Evolutionary conservation across 2,329 filamentous ascomycete genomes (phyloP).

Genomic region (Pestalotiopsis sp.): DNA sequence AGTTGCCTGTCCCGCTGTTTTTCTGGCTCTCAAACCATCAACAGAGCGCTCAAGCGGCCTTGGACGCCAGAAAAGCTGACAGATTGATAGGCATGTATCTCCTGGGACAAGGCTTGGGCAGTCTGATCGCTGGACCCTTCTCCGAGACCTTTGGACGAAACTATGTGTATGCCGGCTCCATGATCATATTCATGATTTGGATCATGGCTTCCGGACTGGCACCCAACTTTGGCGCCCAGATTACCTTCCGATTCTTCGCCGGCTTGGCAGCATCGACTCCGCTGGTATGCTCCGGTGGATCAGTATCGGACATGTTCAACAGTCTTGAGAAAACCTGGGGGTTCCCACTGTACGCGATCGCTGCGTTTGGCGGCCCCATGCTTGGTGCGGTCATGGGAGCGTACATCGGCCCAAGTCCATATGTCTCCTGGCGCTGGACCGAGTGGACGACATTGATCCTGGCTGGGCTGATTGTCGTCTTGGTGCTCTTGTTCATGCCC

Average conservation of each 20-base stretch:
- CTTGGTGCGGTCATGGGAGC: constrained; percentile 50
- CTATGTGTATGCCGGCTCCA: constrained; percentile 35
- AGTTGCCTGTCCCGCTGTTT: constrained; percentile 8
- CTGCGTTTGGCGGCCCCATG: constrained; percentile 41
- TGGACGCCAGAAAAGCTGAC: not conserved
- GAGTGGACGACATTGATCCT: constrained; percentile 68
- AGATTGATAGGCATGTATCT: constrained; percentile 28
- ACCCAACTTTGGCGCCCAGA: constrained; percentile 39
- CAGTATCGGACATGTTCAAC: constrained; percentile 39
- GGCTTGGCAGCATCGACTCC: constrained; percentile 46
- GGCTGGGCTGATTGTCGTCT: constrained; percentile 53
- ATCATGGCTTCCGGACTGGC: constrained; percentile 43
- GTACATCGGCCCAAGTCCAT: constrained; percentile 62
- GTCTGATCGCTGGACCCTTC: constrained; percentile 37
- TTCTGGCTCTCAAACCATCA: not conserved
- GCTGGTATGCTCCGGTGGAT: constrained; percentile 40
- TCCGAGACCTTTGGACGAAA: constrained; percentile 37
- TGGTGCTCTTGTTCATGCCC: constrained; percentile 15
- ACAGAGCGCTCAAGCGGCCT: not conserved
- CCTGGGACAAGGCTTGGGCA: constrained; percentile 37
- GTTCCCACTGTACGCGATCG: constrained; percentile 47
- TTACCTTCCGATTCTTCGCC: constrained; percentile 46
- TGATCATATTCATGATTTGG: constrained; percentile 42
- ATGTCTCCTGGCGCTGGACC: constrained; percentile 58
- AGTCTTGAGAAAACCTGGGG: constrained; percentile 34